Base-by-base conservation (phyloP, 2,329 filamentous ascomycete species). In the Penicillium sp. region DNA sequence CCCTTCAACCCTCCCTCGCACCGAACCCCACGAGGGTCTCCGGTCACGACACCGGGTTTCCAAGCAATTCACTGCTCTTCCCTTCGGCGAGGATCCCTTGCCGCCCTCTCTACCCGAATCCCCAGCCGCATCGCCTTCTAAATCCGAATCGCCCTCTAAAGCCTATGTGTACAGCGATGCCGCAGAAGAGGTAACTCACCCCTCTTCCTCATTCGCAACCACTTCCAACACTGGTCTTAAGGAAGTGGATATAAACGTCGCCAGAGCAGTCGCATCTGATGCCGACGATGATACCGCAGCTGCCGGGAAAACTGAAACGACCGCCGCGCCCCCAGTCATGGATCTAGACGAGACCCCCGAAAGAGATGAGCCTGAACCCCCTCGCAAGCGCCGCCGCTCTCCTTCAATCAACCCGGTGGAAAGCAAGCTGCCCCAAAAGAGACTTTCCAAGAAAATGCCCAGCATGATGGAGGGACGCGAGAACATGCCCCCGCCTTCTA, bases 1-100 rank as follows among this genome's bases (percentile, higher is more conserved):
- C 61, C 87, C 89, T 0, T 86, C 80, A 1, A 74, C 78, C 2
- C 76, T 98, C 1, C 93, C 93, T 3, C 82, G 84, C 22, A 97
- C 93, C 0, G 79, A 82, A 59, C 60, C 70, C 1, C 80, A 84
- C 59, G 78, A 83, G 10, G 70, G 67, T 10, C 69, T 85, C 23
- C 70, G 83, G 10, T 74, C 78, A 16, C 70, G 72, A 39, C 58
- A 79, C 55, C 71, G 72, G 55, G 76, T 61, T 47, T 71, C 61
- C 57, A 58, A 63, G 31, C 68, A 66, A 24, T 64, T 63, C 40
- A 52, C 55, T 26, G 56, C 60, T 22, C 56, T 62, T 47, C 61
- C 64, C 6, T 63, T 68, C 42, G 62, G 57, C 34, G 62, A 61
- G 16, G 63, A 65, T n/a, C 54, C 59, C 4, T 49, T 56, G 11